Percentiles rank a stretch among this genome's conserved stretches.
phyloP scores from a whole-genome alignment of 2,329 filamentous ascomycete species.

The Claviceps capensis region DNA sequence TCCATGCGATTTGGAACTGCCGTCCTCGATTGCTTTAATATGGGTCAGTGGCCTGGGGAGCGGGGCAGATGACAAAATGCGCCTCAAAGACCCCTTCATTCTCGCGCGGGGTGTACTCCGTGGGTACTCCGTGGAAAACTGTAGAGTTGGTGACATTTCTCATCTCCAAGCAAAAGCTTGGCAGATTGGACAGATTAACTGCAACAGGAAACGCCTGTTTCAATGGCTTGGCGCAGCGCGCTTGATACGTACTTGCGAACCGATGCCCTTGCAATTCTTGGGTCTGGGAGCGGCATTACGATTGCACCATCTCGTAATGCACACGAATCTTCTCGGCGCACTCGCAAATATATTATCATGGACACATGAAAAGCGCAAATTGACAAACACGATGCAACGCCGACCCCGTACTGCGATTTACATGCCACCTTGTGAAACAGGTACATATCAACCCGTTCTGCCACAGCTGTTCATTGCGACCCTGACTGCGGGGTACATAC shows the following conservation, averaged over 20 bases:
- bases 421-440: too few species aligned
- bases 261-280: background rate
- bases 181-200: background rate
- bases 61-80: background rate
- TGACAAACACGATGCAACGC: too few species aligned
- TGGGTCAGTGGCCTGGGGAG: background rate
- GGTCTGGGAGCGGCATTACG: background rate
- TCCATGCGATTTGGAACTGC: background rate
- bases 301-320: background rate
- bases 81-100: background rate
- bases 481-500: too few species aligned
- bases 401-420: too few species aligned
- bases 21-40: background rate
- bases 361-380: too few species aligned
- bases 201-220: background rate
- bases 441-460: too few species aligned
- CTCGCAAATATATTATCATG: background rate
- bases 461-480: too few species aligned
- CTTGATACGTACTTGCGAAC: background rate
- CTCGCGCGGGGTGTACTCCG: background rate
- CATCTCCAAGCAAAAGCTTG: background rate
- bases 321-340: background rate
- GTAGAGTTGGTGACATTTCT: background rate
- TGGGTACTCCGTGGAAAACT: too few species aligned
- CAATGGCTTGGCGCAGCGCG: background rate